Base-by-base conservation (phyloP, 106 monocot species). In the Allium sativum region DNA sequence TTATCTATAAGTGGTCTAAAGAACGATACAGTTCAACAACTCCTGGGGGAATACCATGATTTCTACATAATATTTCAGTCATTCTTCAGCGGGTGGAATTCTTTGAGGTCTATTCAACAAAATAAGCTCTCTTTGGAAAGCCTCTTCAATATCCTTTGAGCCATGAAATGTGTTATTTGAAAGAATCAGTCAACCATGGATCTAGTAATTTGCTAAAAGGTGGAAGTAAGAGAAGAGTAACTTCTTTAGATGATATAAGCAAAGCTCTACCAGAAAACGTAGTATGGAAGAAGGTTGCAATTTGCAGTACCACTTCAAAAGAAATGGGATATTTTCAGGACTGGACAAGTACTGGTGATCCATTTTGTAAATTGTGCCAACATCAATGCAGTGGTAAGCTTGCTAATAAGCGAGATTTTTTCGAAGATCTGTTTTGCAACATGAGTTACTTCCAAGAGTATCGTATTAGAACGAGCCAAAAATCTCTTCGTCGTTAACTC, bases 291-390 rank as follows among this genome's bases (percentile, higher is more conserved):
- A 91, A 79, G 44, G 76, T 98, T 40, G 61, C 58, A 58, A 74
- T 98, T 58, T 18, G 45, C 13, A 65, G 77, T 58, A 79, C 87
- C 18, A 68, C 74, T 68, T 50, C 51, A 40, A 91, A 79, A 59
- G 69, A 82, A 68, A 86, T 75, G 58, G 75, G 72, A 41, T 98
- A 88, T 51, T 40, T 74, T 72, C 96, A 98, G 60, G 87, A 80
- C 31, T 92, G 91, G 84, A 75, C 78, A 16, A 5, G 50, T 56
- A 48, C 15, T 44, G 62, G 65, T 68, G 79, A 73, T 42, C 96
- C 96, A 73, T 80, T 98, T 42, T 98, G 96, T 71, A 91, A 91
- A 74, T 75, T 98, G 18, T 98, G 96, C 69, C 96, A 91, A 77
- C 65, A 56, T 10, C 74, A 77, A 52, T 98, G 96, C 96, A 84